Percentiles rank a stretch among this genome's conserved stretches.
These are phyloP conservation scores for Aureobasidium pullulans DNA, from an alignment of 2,329 filamentous ascomycete genomes.

Conservation along the genomic window DNA sequence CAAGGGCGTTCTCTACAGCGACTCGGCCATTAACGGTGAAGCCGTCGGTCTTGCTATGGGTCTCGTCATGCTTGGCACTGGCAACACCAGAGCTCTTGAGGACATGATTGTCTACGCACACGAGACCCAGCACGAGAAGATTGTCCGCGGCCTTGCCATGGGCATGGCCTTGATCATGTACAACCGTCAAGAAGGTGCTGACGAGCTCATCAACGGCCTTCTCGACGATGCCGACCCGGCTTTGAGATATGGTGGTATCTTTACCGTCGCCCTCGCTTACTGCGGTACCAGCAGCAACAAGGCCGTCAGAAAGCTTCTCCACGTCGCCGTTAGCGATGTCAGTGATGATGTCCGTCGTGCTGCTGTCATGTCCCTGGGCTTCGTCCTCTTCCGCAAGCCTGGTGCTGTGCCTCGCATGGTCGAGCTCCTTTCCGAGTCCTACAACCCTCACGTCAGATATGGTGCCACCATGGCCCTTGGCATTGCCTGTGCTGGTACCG, in stretches of 20 bases:
- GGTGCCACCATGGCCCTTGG: conserved; percentile 97
- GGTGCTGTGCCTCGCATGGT: conserved; percentile 98
- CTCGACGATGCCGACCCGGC: conserved; percentile 90
- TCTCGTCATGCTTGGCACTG: conserved; percentile 96
- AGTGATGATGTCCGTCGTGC: conserved; percentile 95
- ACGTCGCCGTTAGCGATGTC: conserved; percentile 95
- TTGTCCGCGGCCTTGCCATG: conserved; percentile 86
- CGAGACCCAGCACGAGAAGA: conserved; percentile 98
- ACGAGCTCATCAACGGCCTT: conserved; percentile 88
- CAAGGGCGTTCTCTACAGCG: conserved; percentile 78
- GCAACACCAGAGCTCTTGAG: conserved; percentile 84
- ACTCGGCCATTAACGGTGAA: conserved; percentile 94
- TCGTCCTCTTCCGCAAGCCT: conserved; percentile 97
- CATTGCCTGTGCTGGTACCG: conserved; percentile 95
- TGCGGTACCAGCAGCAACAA: conserved; percentile 98
- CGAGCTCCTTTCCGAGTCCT: conserved; percentile 93
- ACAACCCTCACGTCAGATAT: conserved; percentile 97
- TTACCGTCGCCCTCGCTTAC: conserved; percentile 97
- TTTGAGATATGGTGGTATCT: conserved; percentile 91
- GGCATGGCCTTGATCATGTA: conserved; percentile 99
- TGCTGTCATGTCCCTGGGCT: conserved; percentile 94
- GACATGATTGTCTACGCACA: conserved; percentile 98
- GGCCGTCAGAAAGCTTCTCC: conserved; percentile 88
- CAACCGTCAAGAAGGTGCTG: conserved; percentile 85
- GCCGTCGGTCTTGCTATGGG: conserved; percentile 95